Base-by-base conservation (phyloP, 2,329 filamentous ascomycete genomes). In the Colletotrichum sp. region DNA sequence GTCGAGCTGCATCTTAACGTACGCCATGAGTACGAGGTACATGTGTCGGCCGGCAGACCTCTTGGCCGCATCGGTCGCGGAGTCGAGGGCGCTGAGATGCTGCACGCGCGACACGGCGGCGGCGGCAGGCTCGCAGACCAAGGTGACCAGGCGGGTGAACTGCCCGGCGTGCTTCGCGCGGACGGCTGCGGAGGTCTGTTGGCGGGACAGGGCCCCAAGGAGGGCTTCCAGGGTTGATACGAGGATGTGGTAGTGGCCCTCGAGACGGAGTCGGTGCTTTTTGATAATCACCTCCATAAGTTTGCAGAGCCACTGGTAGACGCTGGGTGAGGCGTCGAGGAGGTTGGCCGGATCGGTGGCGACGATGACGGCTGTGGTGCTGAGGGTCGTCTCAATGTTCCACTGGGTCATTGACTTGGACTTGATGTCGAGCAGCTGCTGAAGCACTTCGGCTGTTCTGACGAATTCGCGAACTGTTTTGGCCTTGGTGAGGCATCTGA, bases 191-290 rank as follows among this genome's bases (percentile, higher is more conserved):
- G 58, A 13, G 6, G 38, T 33, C 43, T 29, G 29, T 5, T 61
- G 69, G 80, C 8, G 84, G 38, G 92, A 83, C 21, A 93, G 86
- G 43, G 86, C 85, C 27, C 83, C 82, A 43, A 93, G 85, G n/a
- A 93, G 87, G 5, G 87, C 82, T 77, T 91, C 88, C 72, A 93
- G 82, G 4, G 86, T 82, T 43, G 86, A 82, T 61, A 91, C 81
- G 7, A 92, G 84, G 58, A 92, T 82, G 78, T 92, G 91, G 77
- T 91, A 90, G 75, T 91, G 91, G 3, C 90, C 90, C 77, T 92
- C 88, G 3, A 93, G 84, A 12, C 91, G 90, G 57, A 90, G 84
- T 6, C 91, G 85, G 80, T 93, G 90, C 62, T 90, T 89, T 78
- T 87, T 88, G 78, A 93, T 88, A 47, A 93, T 82, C 27, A 85